Evolutionary conservation across 495 filamentous ascomycete genomes (phyloP).

Genomic region (Penicillium goetzii): DNA sequence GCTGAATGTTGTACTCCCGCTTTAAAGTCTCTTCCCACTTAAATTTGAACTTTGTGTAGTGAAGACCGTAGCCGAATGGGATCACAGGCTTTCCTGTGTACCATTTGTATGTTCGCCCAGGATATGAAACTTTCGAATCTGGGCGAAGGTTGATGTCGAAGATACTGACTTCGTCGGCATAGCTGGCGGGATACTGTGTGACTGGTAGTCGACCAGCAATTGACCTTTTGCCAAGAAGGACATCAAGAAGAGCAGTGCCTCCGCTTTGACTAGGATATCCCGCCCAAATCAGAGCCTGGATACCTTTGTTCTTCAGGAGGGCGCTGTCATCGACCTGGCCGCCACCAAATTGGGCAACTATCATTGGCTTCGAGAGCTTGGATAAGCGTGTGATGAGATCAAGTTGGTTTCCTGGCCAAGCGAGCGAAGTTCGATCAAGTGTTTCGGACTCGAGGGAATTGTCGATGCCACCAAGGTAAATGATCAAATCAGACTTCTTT

Average conservation of each 20-base stretch:
- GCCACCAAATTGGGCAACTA: slow-evolving; percentile 58
- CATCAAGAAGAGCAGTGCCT: slow-evolving; percentile 52
- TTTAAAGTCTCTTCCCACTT: slow-evolving; percentile 3
- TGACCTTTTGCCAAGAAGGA: slow-evolving; percentile 48
- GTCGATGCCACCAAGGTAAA: slow-evolving; percentile 59
- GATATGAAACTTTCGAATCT: slow-evolving; percentile 17
- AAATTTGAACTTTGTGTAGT: slow-evolving; percentile 43
- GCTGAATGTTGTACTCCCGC: slow-evolving; percentile 15
- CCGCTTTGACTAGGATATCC: slow-evolving; percentile 58
- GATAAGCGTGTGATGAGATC: slow-evolving; percentile 55
- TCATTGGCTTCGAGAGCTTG: slow-evolving; percentile 49
- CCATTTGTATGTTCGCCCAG: slow-evolving; percentile 58
- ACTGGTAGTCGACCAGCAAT: slow-evolving; percentile 56
- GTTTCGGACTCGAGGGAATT: slow-evolving; percentile 51
- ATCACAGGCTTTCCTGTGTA: slow-evolving; percentile 52
- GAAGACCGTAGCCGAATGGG: slow-evolving; percentile 54
- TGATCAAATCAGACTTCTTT: slow-evolving; percentile 49
- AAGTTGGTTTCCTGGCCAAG: slow-evolving; percentile 55
- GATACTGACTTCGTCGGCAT: slow-evolving; percentile 52
- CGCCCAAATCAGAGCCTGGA: slow-evolving; percentile 55
- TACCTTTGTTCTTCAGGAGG: slow-evolving; percentile 45
- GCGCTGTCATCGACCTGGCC: slow-evolving; percentile 55
- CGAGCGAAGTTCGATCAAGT: slow-evolving; percentile 51
- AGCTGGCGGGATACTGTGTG: slow-evolving; percentile 58
- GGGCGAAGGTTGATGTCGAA: slow-evolving; percentile 56